Evolutionary conservation across 371 early-diverging fungal genomes (phyloP).

Genomic region (Actinomucor elegans): DNA sequence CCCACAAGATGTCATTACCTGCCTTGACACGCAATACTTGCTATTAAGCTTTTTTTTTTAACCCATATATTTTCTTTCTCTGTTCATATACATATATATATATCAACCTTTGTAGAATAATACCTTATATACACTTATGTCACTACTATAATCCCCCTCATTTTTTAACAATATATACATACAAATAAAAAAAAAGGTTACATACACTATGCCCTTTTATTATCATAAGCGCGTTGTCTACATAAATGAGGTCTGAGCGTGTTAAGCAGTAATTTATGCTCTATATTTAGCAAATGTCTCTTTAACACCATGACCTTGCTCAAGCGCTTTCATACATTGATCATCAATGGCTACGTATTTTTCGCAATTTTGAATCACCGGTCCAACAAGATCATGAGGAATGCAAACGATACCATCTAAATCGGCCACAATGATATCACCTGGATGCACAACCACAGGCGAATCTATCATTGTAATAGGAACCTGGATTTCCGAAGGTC

Average conservation of each 20-base stretch:
- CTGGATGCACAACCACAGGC: conserved; percentile 58
- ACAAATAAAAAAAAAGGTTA: neutral
- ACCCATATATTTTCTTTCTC: too few relatives aligned
- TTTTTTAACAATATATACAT: neutral
- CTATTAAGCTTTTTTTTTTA: neutral
- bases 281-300: conserved; percentile 73
- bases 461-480: conserved; percentile 56
- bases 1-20: conserved; percentile 5
- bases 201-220: neutral
- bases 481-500: conserved; percentile 62
- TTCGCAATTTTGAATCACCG: conserved; percentile 58
- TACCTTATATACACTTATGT: too few relatives aligned
- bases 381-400: conserved; percentile 52
- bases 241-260: conserved; percentile 4
- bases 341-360: conserved; percentile 62
- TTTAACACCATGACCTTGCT: conserved; percentile 57
- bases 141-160: neutral
- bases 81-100: too few relatives aligned
- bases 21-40: neutral
- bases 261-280: neutral
- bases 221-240: too few relatives aligned
- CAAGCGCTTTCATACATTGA: conserved; percentile 69
- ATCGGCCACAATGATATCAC: conserved; percentile 82
- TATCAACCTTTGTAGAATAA: neutral
- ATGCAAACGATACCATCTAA: conserved; percentile 76